Base-by-base conservation (phyloP, 306 rosid species). In the Bauhinia variegata region DNA sequence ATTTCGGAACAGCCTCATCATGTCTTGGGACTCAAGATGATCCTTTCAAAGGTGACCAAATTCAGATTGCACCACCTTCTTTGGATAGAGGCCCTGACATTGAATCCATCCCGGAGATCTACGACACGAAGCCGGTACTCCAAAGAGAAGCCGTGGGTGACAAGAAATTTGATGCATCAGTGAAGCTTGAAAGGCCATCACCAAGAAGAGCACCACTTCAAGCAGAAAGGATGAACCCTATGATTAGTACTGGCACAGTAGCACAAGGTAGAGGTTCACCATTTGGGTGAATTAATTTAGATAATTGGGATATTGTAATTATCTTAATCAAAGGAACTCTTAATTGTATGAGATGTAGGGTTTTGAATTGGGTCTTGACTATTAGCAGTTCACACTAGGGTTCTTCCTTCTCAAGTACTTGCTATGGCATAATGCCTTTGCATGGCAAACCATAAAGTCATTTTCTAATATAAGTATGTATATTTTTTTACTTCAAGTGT, bases 161-260 rank as follows among this genome's bases (percentile, higher is more conserved):
- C 0, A 83, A 83, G 76, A 87, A 85, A 81, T 85, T 79, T 71
- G 91, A 83, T 50, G 71, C 67, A 10, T 65, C 89, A 6, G 81
- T 66, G 65, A 90, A 87, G 67, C 97, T 87, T 4, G 97, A 90
- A 77, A 85, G 90, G 84, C n/a, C 88, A 1, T 90, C 97, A 8
- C 97, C 97, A 7, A 75, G 90, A 74, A 76, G 96, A 53, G 82
- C 67, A 8, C 75, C 82, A 6, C 71, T 74, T 68, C 80, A 71
- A 2, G 71, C 74, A 1, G 90, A 89, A 43, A 79, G 96, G 78
- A 87, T 87, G 87, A 90, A 75, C 77, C 91, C 95, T 41, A 87
- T 87, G 85, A 87, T 85, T 54, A 88, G 75, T 16, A 55, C 82
- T 2, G 79, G 83, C 11, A 42, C 79, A 71, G 39, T 83, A 66